These are phyloP conservation scores for Exserohilum rostratum DNA, from an alignment of 2,329 filamentous ascomycete species.

Conservation along the genomic window DNA sequence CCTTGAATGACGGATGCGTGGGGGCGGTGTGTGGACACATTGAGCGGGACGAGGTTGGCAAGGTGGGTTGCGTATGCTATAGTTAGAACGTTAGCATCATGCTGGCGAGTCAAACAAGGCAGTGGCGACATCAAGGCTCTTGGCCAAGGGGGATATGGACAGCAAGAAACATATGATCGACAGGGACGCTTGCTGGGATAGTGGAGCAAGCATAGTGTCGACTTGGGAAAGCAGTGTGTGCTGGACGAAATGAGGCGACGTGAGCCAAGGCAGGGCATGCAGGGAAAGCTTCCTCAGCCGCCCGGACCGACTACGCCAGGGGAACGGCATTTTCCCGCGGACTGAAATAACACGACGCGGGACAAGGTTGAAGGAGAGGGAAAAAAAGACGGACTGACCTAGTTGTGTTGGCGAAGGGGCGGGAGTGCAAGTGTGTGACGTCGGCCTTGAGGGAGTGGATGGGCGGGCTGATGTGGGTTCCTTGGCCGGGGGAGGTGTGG, in stretches of 20 bases:
- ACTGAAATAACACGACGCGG: slow-evolving; percentile 22
- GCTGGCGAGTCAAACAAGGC: slow-evolving; percentile 13
- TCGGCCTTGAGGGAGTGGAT: slow-evolving; percentile 13
- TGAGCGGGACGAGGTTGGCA: slow-evolving; percentile 45
- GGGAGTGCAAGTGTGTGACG: neutral
- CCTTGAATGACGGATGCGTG: slow-evolving; percentile 33
- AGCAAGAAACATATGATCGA: slow-evolving; percentile 22
- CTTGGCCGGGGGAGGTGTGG: slow-evolving; percentile 49
- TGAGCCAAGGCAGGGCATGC: slow-evolving; percentile 19
- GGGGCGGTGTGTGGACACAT: slow-evolving; percentile 37
- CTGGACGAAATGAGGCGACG: slow-evolving; percentile 21
- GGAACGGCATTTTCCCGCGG: slow-evolving; percentile 20
- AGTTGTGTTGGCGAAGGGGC: slow-evolving; percentile 30
- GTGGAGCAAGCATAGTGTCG: slow-evolving; percentile 14
- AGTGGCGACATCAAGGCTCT: neutral
- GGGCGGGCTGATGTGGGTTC: slow-evolving; percentile 21
- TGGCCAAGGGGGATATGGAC: slow-evolving; percentile 13
- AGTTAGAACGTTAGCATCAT: slow-evolving; percentile 28
- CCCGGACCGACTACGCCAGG: slow-evolving; percentile 22
- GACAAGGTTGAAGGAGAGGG: neutral
- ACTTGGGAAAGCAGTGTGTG: too few species aligned
- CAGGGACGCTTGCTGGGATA: slow-evolving; percentile 20
- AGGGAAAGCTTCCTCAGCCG: slow-evolving; percentile 26
- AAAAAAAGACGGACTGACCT: slow-evolving; percentile 32
- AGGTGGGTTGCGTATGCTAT: slow-evolving; percentile 46